Evolutionary conservation across 768 basidiomycete genomes (phyloP), one percentile per base, ranked within the genome.

Genomic region (Rhodotorula taiwanensis): DNA sequence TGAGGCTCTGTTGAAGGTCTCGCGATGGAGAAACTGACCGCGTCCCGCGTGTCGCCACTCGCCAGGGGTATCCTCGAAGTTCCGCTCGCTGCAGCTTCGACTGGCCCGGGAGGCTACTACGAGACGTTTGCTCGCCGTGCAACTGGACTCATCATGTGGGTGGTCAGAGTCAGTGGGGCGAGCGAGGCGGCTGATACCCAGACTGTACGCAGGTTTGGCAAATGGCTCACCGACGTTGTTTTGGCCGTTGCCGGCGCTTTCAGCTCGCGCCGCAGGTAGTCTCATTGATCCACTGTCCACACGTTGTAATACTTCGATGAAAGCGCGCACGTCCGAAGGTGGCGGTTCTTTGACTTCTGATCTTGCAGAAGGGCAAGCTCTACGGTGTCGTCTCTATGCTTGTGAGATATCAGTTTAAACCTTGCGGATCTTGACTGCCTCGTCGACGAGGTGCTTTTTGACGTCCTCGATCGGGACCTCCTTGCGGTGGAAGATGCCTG

Each of bases 401-500:
- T 11, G 11, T 18, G 5, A 20, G 20, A 16, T 20, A 2, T 25
- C 47, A 7, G 18, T 64, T 59, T 69, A 61, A 31, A 66, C 61
- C 41, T 50, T 62, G 45, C 76, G 58, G 5, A 72, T 67, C 41
- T 68, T 62, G 33, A 76, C 62, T 8, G 72, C 72, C 50, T 66
- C 58, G 27, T 71, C 65, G 45, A 64, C 63, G 64, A 79, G 62
- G 52, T 72, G 70, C 47, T 76, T 76, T 77, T 97, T 99, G 59
- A 97, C 87, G 52, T 87, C 84, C 50, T 77, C 76, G 64, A 99
- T 93, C 45, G 77, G 79, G 7, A 99, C 94, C 75, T 97, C 88
- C 50, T 80, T 82, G 36, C 95, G 79, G 76, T 99, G 95, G 76
- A 99, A 99, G 69, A 98, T 95, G 3, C 95, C 95, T 16, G 95